Percentiles rank a stretch among this genome's conserved stretches.
Conservation (phyloP, 306 rosid species). For the Prunus fruticosa region DNA sequence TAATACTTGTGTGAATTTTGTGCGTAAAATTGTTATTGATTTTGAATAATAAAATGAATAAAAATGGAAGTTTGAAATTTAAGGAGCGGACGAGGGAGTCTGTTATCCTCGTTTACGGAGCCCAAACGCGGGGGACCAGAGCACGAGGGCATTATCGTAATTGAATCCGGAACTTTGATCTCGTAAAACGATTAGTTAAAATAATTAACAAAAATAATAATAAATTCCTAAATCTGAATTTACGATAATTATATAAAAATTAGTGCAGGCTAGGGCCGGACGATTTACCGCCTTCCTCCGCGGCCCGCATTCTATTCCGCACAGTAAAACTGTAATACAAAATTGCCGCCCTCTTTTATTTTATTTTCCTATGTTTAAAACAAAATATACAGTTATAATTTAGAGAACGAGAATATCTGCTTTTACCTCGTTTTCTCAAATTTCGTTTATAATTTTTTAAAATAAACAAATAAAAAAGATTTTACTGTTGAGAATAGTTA, state of each 20-base stretch:
- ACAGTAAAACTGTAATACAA: background rate
- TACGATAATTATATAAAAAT: background rate
- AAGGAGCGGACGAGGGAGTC: conserved; percentile 1
- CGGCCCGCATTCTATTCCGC: background rate
- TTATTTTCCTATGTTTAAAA: background rate
- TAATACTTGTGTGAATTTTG: no score
- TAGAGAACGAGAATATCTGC: conserved; percentile 18
- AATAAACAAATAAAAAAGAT: background rate
- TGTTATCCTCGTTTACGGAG: conserved; percentile 6
- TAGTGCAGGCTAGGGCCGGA: conserved; percentile 12
- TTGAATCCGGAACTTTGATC: background rate
- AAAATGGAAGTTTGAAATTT: background rate
- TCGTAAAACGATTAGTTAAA: background rate
- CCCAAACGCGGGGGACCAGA: background rate
- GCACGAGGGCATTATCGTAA: background rate
- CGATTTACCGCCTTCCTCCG: background rate
- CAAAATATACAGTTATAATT: background rate
- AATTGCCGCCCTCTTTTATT: background rate
- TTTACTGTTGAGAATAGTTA: background rate
- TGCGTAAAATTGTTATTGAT: background rate
- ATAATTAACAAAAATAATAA: background rate
- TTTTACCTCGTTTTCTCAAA: conserved; percentile 18
- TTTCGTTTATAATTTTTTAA: background rate
- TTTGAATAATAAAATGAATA: background rate
- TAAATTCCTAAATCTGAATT: background rate